These are phyloP conservation scores for Cordyceps cicadae DNA, from an alignment of 2,329 filamentous ascomycete species.

Conservation along the genomic window DNA sequence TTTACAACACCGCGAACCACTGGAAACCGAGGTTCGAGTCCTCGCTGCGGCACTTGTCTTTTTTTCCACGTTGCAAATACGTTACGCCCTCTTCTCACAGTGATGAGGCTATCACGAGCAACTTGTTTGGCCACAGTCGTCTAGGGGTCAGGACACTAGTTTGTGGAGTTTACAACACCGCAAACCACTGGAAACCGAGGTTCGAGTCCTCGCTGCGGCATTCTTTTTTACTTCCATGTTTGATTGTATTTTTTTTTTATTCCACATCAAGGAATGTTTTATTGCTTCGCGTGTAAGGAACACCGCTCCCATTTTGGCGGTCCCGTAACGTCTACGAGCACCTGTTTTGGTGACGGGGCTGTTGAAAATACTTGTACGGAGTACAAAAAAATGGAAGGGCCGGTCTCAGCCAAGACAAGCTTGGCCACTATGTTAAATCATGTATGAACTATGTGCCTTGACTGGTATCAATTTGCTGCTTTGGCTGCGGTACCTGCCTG, in stretches of 20 bases:
- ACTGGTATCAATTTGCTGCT: too few relatives aligned
- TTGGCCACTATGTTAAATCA: too few relatives aligned
- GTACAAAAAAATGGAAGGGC: too few relatives aligned
- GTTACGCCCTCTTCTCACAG: too few relatives aligned
- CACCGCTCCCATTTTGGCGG: too few relatives aligned
- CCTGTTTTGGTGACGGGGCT: too few relatives aligned
- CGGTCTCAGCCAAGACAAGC: too few relatives aligned
- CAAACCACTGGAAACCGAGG: slow-evolving; percentile 23
- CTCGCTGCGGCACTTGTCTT: slow-evolving; percentile 14
- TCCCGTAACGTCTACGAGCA: too few relatives aligned
- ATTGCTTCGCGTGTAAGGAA: neutral
- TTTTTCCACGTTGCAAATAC: neutral
- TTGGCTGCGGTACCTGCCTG: too few relatives aligned
- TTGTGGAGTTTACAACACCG: slow-evolving; percentile 19
- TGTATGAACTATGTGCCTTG: too few relatives aligned
- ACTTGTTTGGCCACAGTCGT: slow-evolving; percentile 18
- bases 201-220: slow-evolving; percentile 21
- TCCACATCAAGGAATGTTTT: neutral
- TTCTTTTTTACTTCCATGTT: neutral
- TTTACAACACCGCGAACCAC: slow-evolving; percentile 15
- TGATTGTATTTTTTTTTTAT: neutral
- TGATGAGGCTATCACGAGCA: neutral
- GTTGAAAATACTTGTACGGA: too few relatives aligned
- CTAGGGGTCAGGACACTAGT: slow-evolving; percentile 24
- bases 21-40: slow-evolving; percentile 25